Percentiles rank a stretch among this genome's conserved stretches.
Evolutionary conservation across 2,329 filamentous ascomycete genomes (phyloP).

Genomic region (Cladorrhinum sp.): DNA sequence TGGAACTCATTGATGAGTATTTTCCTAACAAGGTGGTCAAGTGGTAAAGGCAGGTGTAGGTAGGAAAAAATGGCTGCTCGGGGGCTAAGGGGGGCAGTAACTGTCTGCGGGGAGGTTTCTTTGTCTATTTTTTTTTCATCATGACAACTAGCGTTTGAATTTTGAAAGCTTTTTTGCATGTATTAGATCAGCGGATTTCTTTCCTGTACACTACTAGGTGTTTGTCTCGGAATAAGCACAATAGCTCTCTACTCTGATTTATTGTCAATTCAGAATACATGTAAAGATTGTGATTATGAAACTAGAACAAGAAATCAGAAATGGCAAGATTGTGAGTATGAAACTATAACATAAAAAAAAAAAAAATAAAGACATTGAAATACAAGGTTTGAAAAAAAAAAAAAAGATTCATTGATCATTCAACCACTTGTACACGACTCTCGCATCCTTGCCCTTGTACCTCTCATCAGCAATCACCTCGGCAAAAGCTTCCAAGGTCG

Average conservation of each 20-base stretch:
- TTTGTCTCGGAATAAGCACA: no score
- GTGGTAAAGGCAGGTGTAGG: conserved; percentile 53
- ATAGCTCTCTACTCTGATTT: no score
- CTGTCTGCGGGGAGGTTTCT: background rate
- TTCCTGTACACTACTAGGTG: background rate
- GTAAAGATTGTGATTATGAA: no score
- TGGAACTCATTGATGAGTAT: conserved; percentile 72
- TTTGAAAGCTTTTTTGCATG: background rate
- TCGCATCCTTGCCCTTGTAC: conserved; percentile 32
- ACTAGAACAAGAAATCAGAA: no score
- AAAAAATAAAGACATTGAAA: no score
- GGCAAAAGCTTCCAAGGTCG: conserved; percentile 28
- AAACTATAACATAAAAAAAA: no score
- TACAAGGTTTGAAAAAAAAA: no score
- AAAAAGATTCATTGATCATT: conserved; percentile 23
- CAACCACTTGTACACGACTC: conserved; percentile 34
- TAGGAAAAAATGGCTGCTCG: no score
- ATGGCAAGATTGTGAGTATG: no score
- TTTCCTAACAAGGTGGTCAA: conserved; percentile 65
- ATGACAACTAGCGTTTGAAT: background rate
- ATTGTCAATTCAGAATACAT: no score
- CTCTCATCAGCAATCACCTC: conserved; percentile 32
- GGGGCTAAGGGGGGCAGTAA: background rate
- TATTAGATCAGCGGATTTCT: background rate
- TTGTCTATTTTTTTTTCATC: background rate